A percentile compares a stretch with the other conserved stretches of the same genome.
Evolutionary conservation across 176 grass and related monocot species (phyloP).

Genomic region (Juncus inflexus): DNA sequence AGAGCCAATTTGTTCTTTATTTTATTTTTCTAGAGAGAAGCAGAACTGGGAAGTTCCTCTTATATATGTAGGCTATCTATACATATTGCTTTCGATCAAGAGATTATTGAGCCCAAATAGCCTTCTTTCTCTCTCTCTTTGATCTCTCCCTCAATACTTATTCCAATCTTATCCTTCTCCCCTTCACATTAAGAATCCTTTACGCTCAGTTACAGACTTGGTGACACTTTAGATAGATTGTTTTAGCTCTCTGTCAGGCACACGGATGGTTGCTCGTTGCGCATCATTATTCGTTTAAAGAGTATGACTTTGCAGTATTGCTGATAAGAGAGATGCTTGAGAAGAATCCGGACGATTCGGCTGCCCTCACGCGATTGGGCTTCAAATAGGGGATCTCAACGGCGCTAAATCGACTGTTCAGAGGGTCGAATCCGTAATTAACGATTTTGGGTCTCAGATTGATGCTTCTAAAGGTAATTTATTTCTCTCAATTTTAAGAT

Average conservation of each 20-base stretch:
- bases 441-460: constrained; percentile 7
- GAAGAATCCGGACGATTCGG: constrained; percentile 43
- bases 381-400: constrained; percentile 78
- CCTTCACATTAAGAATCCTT: too few relatives aligned
- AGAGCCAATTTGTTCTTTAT: too few relatives aligned
- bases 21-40: too few relatives aligned
- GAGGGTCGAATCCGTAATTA: constrained; percentile 46
- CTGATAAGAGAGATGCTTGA: constrained; percentile 46
- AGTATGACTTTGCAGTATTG: constrained; percentile 73
- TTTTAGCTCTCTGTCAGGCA: constrained; percentile 64
- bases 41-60: too few relatives aligned
- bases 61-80: too few relatives aligned
- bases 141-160: too few relatives aligned
- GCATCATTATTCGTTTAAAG: constrained; percentile 70
- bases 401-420: constrained; percentile 52
- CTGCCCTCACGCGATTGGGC: constrained; percentile 63
- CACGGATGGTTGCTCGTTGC: constrained; percentile 62
- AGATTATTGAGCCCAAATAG: too few relatives aligned
- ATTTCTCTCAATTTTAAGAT: background rate
- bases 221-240: constrained; percentile 73
- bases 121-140: too few relatives aligned
- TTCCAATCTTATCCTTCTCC: too few relatives aligned
- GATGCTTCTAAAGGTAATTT: constrained; percentile 19
- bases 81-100: too few relatives aligned
- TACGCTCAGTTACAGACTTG: constrained; percentile 54